Evolutionary conservation across 257 asterid genomes (phyloP), one percentile per base, ranked within the genome.

Genomic region (Forsythia viridissima): DNA sequence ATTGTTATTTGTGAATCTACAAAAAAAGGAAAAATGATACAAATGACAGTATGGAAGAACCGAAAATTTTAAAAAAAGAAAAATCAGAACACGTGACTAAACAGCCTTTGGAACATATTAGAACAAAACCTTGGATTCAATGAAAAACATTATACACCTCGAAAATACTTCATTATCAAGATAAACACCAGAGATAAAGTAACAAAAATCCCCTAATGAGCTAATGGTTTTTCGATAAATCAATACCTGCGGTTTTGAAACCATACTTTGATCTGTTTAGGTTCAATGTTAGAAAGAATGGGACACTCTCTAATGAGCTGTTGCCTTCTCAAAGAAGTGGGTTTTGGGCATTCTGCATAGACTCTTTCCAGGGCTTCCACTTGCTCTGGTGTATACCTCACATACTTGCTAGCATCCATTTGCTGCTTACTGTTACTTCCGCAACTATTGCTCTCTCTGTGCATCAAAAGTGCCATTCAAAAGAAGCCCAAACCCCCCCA

Each of bases 221-320:
- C 57, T 48, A 48, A n/a, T 48, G 59, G 5, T 48, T 13, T 48
- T 48, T 48, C 20, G 59, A 57, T 57, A 57, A 57, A 16, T n/a
- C 5, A n/a, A 46, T 86, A 94, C 99, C 99, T 93, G 77, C 99
- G 87, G 82, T 94, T 94, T 83, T 94, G 99, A 84, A 94, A 94
- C 99, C 98, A 94, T 78, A 94, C 99, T 93, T 94, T 94, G 94
- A 94, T 94, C 83, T 94, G 99, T 52, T 94, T 94, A 68, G 98
- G 97, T 85, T 91, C 99, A 86, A 94, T 94, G 86, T 94, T 94
- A 34, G 93, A 48, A 8, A 94, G 90, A 87, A 91, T 90, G 43
- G 99, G 97, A 63, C 91, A 93, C 71, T 93, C 99, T 80, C 97
- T 83, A 76, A 94, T 94, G 76, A 94, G 94, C 83, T 94, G 99